Percentiles rank a stretch among this genome's conserved stretches.
Evolutionary conservation across 2,329 filamentous ascomycete genomes (phyloP).

Genomic region (Phoma sp.): DNA sequence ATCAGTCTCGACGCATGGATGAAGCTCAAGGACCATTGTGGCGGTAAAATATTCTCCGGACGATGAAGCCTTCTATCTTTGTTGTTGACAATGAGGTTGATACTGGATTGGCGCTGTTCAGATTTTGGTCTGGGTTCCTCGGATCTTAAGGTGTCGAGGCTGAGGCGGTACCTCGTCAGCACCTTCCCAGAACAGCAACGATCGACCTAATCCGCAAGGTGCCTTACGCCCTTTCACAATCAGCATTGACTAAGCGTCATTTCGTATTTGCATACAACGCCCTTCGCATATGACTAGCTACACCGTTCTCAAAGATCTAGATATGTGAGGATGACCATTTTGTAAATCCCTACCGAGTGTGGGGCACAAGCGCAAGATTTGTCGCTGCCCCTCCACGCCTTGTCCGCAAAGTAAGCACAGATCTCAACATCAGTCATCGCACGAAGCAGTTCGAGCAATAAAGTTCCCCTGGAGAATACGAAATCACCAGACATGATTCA

Average conservation of each 20-base stretch:
- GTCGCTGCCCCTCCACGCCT: no score
- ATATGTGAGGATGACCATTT: background rate
- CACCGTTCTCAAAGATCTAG: no score
- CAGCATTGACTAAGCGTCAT: constrained; percentile 1
- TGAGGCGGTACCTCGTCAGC: background rate
- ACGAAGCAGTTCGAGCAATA: no score
- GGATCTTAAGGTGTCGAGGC: constrained; percentile 6
- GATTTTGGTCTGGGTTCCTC: background rate
- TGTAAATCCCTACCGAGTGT: background rate
- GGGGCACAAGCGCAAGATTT: background rate
- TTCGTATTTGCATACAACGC: background rate
- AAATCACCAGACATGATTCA: no score
- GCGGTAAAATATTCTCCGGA: background rate
- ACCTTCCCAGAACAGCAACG: constrained; percentile 7
- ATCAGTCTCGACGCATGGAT: constrained; percentile 34
- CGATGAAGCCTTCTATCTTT: no score
- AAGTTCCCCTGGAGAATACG: no score
- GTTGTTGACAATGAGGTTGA: constrained; percentile 8
- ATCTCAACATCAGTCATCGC: background rate
- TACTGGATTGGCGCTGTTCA: no score
- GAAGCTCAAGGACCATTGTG: constrained; percentile 44
- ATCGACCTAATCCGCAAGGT: background rate
- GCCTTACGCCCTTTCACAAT: constrained; percentile 8
- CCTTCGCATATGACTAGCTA: background rate
- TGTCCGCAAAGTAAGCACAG: no score